Evolutionary conservation across 2,329 filamentous ascomycete genomes (phyloP), one percentile per base, ranked within the genome.

Genomic region (Exophiala xenobiotica): DNA sequence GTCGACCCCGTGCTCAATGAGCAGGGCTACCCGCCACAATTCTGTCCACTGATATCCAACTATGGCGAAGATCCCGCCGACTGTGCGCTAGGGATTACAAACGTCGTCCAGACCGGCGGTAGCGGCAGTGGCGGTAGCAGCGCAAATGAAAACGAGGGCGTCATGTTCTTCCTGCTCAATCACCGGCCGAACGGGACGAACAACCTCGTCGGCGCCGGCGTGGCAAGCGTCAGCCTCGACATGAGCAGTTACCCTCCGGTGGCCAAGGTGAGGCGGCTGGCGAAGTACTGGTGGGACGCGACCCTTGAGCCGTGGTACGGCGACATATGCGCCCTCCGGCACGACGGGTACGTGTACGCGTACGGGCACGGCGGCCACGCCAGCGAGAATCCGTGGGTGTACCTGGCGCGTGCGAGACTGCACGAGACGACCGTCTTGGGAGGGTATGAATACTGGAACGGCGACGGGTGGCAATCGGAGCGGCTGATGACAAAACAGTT

Each of bases 381-480:
- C 27, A 54, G 58, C 23, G 43, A 26, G 16, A 61, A 57, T 42
- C 57, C 58, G 9, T 63, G 49, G 49, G 53, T 62, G 6, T 63
- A 63, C 29, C 37, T 61, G 6, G 33, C 60, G 12, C 48, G 61
- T n/a, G 61, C 58, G 6, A 35, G n/a, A 9, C 29, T 38, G 3
- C 29, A 53, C 2, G 41, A 58, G 22, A 59, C 59, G 6, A 59
- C 55, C 6, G 41, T 53, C 12, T 46, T 63, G 31, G 24, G 46
- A 11, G 51, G 49, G 22, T 63, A 63, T 39, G 61, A 63, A 37
- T 63, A 63, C 41, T 63, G 60, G 60, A 62, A 63, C 44, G 61
- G 61, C 7, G 33, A 49, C 6, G 26, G 20, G 12, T 62, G 58
- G 58, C 58, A 59, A 46, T 49, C 16, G 4, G 58, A 61, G 22